A percentile compares a stretch with the other conserved stretches of the same genome.
These are phyloP conservation scores for Alnus rubra DNA, from an alignment of 306 rosid genomes.

Conservation along the genomic window DNA sequence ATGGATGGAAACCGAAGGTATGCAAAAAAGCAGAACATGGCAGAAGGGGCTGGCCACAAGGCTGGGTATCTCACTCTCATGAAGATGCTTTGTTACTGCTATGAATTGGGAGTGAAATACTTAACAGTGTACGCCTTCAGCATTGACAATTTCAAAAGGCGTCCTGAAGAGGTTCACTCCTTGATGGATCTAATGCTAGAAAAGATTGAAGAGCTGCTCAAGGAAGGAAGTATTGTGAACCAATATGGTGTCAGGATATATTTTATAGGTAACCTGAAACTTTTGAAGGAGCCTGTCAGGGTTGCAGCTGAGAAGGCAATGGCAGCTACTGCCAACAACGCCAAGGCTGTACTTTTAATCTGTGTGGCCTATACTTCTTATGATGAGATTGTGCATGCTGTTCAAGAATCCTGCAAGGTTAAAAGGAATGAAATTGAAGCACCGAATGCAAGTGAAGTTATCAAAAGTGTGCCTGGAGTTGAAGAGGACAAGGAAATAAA, in stretches of 20 bases:
- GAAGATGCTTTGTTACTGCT: constrained; percentile 59
- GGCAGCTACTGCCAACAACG: constrained; percentile 62
- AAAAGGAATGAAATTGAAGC: constrained; percentile 46
- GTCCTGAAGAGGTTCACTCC: constrained; percentile 53
- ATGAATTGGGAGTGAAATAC: constrained; percentile 69
- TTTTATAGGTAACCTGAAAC: constrained; percentile 65
- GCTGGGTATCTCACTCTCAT: constrained; percentile 61
- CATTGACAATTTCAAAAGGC: constrained; percentile 73
- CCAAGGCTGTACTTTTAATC: constrained; percentile 47
- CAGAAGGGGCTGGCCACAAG: constrained; percentile 58
- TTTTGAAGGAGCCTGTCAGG: constrained; percentile 56
- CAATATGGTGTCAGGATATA: constrained; percentile 59
- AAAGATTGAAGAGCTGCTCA: constrained; percentile 62
- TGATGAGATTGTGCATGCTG: constrained; percentile 66
- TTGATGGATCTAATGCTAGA: constrained; percentile 75
- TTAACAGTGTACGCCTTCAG: constrained; percentile 81
- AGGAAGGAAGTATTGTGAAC: constrained; percentile 46
- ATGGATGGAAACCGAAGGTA: constrained; percentile 92
- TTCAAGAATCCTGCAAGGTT: constrained; percentile 56
- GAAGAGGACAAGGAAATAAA: constrained; percentile 28
- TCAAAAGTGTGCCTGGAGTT: constrained; percentile 30
- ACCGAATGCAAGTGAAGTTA: constrained; percentile 20
- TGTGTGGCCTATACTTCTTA: constrained; percentile 70
- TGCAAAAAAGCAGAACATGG: constrained; percentile 55
- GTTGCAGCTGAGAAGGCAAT: constrained; percentile 63